Base-by-base conservation (phyloP, 2,329 filamentous ascomycete genomes). In the Neofusicoccum umdonicola region DNA sequence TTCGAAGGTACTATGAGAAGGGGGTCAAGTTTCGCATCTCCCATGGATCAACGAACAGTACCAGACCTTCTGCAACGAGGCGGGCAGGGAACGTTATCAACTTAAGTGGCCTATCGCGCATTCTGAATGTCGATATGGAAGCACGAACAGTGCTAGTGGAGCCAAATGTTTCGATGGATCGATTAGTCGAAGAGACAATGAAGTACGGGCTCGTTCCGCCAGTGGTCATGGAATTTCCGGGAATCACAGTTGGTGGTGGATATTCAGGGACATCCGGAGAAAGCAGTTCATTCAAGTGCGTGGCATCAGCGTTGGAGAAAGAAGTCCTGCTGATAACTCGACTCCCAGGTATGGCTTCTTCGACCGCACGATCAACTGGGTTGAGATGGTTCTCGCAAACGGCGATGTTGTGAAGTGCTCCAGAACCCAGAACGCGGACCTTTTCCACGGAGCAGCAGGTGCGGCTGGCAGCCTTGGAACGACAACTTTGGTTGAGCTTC, bases 1-100 rank as follows among this genome's bases (percentile, higher is more conserved):
- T 86, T 52, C 78, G 78, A 60, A 70, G 76, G 15, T 86, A 85
- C 72, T 80, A 85, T 71, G 74, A 79, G 15, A 79, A 79, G 47
- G 77, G 82, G 57, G 77, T 84, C 71, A 85, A 88, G 1, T 93
- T 91, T 76, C 84, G 89, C 19, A 88, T 93, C 72, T 90, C 87
- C 70, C 90, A 93, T 77, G 90, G 90, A 66, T 87, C 88, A 0
- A 92, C 90, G 35, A 92, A 91, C 78, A 91, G 87, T 76, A 93
- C 90, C 39, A 87, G 90, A 9, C 83, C 83, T 27, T 48, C 50
- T 31, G 39, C 37, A 5, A 31, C 6, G 13, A 34, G 39, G 19
- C 48, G 19, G 4, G 74, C 75, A 8, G 69, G 74, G 7, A 74
- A 77, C 56, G 84, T 87, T 9, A 81, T 93, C 63, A 88, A 92